phyloP scores from a whole-genome alignment of 2,329 filamentous ascomycete genomes.

The Cordyceps fumosorosea region DNA sequence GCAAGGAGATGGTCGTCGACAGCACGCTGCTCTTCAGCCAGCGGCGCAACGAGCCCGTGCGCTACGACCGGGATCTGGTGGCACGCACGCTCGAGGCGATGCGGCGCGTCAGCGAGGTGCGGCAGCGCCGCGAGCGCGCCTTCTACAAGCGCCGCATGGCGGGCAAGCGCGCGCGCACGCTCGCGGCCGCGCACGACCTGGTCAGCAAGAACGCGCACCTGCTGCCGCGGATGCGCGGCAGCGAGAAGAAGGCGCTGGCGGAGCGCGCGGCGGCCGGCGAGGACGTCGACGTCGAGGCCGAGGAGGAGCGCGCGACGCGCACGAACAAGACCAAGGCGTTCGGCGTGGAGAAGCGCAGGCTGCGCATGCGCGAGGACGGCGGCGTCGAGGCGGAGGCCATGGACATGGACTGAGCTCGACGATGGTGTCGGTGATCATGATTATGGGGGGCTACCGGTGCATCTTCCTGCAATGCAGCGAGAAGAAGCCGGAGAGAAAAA shows the following conservation, averaged over 20 bases:
- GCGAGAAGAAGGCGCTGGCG: constrained; percentile 54
- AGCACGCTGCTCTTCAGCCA: constrained; percentile 87
- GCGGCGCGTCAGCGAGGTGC: constrained; percentile 82
- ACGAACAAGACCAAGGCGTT: constrained; percentile 32
- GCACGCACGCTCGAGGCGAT: constrained; percentile 85
- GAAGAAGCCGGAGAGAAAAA: not conserved
- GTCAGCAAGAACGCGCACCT: constrained; percentile 91
- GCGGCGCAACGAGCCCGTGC: constrained; percentile 86
- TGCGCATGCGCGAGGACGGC: constrained; percentile 31
- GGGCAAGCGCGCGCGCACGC: constrained; percentile 78
- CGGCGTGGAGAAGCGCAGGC: constrained; percentile 35
- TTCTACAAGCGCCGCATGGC: constrained; percentile 94
- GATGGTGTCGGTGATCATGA: not conserved
- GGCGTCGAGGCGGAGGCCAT: constrained; percentile 24
- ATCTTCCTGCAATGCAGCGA: not conserved
- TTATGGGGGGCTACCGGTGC: not conserved
- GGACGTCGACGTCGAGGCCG: constrained; percentile 38
- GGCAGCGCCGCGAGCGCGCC: constrained; percentile 72
- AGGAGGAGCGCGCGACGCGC: constrained; percentile 23
- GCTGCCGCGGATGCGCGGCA: constrained; percentile 64
- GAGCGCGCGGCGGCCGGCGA: constrained; percentile 47
- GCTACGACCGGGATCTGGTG: constrained; percentile 91
- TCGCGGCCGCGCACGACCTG: constrained; percentile 75
- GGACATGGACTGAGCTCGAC: constrained; percentile 16
- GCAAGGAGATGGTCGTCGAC: constrained; percentile 89